Evolutionary conservation across 2,329 filamentous ascomycete species (phyloP), one percentile per base, ranked within the genome.

Genomic region (Blastomyces emzantsi): DNA sequence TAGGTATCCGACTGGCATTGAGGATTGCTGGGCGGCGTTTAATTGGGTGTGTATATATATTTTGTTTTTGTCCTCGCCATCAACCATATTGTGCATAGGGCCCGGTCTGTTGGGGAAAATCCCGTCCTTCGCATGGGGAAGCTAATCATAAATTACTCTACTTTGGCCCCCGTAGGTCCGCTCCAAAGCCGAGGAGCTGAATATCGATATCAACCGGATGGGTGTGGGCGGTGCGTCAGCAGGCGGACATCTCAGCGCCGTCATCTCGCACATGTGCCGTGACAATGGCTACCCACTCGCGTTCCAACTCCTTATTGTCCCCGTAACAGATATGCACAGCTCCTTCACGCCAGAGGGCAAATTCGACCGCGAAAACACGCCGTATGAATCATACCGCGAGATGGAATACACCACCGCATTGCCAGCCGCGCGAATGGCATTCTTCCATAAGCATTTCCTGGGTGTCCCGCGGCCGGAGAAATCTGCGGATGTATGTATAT

Each of bases 11-110:
- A 72, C 73, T 43, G 70, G 74, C 0, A 68, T 77, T 22, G 70
- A 78, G 13, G 76, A 78, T 67, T 75, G 75, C 65, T 78, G 74
- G 74, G 57, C 68, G 0, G 76, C 75, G 9, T 73, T 78, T 52
- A 73, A 76, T 43, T 78, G 75, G 76, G 74, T 76, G 63, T 60
- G 69, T 66, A 43, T 9, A 36, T 36, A 9, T 36, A 11, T 36
- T 36, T 36, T 8, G 11, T 36, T 36, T 11, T 11, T 36, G 33
- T 11, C 11, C 33, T 8, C 8, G 33, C 33, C 33, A 36, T 11
- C 33, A 7, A 36, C 8, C 33, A 36, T 36, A 11, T 6, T 9
- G 33, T 36, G 8, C 2, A 36, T 36, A 36, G 1, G 33, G 33
- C 33, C 7, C 2, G 33, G 8, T 1, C 7, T 36, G 33, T 36